Conservation (phyloP, 2,329 filamentous ascomycete species). For the Colletotrichum siamense region DNA sequence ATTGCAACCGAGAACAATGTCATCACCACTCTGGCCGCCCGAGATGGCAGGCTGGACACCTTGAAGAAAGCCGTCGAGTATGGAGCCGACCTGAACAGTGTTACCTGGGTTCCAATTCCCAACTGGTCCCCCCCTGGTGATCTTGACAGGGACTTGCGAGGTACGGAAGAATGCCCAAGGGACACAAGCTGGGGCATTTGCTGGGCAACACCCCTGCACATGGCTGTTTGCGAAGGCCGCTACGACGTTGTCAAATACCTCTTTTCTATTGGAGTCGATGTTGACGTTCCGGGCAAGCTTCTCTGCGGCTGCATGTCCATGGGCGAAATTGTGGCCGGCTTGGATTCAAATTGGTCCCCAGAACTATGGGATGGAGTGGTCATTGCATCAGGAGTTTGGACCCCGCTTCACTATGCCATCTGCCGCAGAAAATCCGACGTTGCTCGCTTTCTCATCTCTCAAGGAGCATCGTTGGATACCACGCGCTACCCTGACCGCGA, state of each 20-base stretch:
- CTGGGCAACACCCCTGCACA: background rate
- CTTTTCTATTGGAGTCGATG: background rate
- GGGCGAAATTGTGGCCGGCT: background rate
- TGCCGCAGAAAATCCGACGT: accelerated
- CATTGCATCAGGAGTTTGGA: background rate
- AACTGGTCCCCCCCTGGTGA: background rate
- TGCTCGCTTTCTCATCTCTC: background rate
- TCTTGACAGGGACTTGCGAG: accelerated
- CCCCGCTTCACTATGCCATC: background rate
- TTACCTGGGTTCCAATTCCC: background rate
- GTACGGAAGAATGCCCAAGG: too few species aligned
- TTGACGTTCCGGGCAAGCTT: background rate
- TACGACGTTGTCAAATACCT: background rate
- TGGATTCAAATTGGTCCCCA: accelerated
- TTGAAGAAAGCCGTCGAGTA: background rate
- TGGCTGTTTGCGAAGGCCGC: background rate
- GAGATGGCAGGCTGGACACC: accelerated
- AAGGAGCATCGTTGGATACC: background rate
- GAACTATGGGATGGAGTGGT: background rate
- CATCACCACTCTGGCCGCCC: background rate
- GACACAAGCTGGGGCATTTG: background rate
- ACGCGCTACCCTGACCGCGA: accelerated
- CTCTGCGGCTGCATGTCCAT: background rate
- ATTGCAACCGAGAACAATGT: background rate
- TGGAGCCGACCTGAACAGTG: accelerated